Evolutionary conservation across 2,329 filamentous ascomycete genomes (phyloP), one percentile per base, ranked within the genome.

Genomic region (Penicillium oxalicum): DNA sequence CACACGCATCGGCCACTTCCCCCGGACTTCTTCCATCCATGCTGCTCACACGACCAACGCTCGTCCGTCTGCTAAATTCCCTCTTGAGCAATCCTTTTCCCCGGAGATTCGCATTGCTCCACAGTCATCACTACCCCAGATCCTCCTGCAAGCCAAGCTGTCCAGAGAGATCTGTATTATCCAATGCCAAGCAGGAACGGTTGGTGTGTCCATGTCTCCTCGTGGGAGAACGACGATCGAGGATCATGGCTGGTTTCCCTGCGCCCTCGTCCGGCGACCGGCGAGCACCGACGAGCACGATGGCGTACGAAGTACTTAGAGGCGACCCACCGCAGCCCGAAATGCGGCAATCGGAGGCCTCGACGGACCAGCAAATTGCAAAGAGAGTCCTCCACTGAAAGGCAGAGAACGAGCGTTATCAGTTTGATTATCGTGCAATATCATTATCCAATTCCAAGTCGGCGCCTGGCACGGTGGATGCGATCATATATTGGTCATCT

Each of bases 321-420:
- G 44, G 35, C 36, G 36, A 26, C 33, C 40, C 39, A 34, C 45
- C 36, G 44, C 44, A 33, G 38, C 42, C 18, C 47, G 47, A 43
- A 26, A 29, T 34, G 32, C 5, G 40, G 29, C 5, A 6, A 43
- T 33, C 38, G 34, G 36, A 11, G 29, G 29, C 29, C 7, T 8
- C 29, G 11, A 32, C 2, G 11, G 11, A 8, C 11, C 29, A 32
- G 3, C 7, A 32, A 18, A 18, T 18, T 18, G 18, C 18, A 18
- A 18, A 32, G 29, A 32, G 29, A 32, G 29, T 32, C 29, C 18
- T 18, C 18, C 40, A 32, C 27, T 35, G 28, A 27, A 41, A 32
- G 29, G n/a, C 40, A 43, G 12, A 4, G 12, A 11, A 12, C 24
- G 28, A 40, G 29, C 29, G 29, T 32, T 32, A 32, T 32, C 29